Conservation (phyloP, 2,329 filamentous ascomycete genomes). For the Fusarium subglutinans region DNA sequence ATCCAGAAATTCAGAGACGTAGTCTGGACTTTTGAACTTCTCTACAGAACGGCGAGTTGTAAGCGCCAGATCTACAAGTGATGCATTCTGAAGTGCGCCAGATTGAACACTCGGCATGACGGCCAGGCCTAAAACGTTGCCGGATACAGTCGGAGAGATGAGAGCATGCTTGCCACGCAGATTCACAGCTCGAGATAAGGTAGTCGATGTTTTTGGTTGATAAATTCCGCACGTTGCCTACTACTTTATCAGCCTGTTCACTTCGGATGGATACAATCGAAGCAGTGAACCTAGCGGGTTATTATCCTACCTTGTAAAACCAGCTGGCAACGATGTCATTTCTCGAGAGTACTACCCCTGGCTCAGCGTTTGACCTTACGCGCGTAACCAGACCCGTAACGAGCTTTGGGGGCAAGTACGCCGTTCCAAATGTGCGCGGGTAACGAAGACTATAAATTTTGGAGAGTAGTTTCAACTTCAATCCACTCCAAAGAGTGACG, state of each 20-base stretch:
- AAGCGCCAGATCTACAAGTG: accelerated
- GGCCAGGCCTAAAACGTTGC: not conserved
- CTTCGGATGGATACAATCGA: accelerated
- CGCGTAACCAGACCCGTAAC: not conserved
- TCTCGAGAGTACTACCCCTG: not conserved
- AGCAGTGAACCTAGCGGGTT: too few relatives aligned
- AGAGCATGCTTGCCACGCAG: not conserved
- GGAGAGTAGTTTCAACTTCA: not conserved
- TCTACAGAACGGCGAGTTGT: not conserved
- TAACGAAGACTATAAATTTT: not conserved
- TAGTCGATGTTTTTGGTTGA: not conserved
- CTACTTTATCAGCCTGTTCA: accelerated
- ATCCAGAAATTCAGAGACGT: not conserved
- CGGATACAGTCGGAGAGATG: not conserved
- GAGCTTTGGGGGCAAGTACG: not conserved
- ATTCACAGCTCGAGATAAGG: not conserved
- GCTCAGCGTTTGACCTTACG: not conserved
- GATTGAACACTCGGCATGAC: not conserved
- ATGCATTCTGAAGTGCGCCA: accelerated
- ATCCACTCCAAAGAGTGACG: not conserved
- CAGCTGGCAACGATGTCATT: not conserved
- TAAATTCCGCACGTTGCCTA: not conserved
- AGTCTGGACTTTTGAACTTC: not conserved
- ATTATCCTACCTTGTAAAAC: not conserved
- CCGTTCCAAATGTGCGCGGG: not conserved